phyloP scores from a whole-genome alignment of 2,329 filamentous ascomycete genomes.

The Huntiella omanensis region DNA sequence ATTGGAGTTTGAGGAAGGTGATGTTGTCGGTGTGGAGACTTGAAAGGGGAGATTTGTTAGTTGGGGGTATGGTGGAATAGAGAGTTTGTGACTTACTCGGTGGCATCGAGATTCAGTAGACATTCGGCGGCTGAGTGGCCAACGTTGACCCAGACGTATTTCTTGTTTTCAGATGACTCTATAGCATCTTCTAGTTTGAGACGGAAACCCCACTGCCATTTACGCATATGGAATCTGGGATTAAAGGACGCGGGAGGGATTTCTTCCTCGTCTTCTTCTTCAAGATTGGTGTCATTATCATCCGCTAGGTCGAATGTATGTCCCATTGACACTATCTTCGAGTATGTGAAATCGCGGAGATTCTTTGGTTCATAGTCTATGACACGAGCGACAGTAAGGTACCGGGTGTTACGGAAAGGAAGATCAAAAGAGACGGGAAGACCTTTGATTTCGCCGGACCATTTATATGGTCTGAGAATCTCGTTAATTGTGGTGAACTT shows the following conservation, averaged over 20 bases:
- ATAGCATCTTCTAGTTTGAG: slow-evolving; percentile 55
- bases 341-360: slow-evolving; percentile 50
- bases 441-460: no score
- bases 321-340: slow-evolving; percentile 18
- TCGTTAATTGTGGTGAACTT: slow-evolving; percentile 12
- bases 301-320: slow-evolving; percentile 29
- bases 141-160: slow-evolving; percentile 43
- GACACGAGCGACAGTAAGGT: slow-evolving; percentile 52
- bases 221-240: slow-evolving; percentile 15
- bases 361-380: slow-evolving; percentile 59
- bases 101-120: slow-evolving; percentile 29
- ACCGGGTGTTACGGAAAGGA: slow-evolving; percentile 58
- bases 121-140: slow-evolving; percentile 34
- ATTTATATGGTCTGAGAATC: slow-evolving; percentile 15
- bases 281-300: slow-evolving; percentile 18
- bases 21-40: slow-evolving; percentile 32
- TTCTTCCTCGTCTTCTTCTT: slow-evolving; percentile 14
- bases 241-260: slow-evolving; percentile 6
- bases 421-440: slow-evolving; percentile 21
- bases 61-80: not conserved
- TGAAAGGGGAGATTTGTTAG: slow-evolving; percentile 18
- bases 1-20: slow-evolving; percentile 35
- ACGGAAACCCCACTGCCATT: slow-evolving; percentile 73
- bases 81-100: slow-evolving; percentile 18
- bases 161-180: not conserved